phyloP scores from a whole-genome alignment of 345 rosid genomes.

The Viola odorata region DNA sequence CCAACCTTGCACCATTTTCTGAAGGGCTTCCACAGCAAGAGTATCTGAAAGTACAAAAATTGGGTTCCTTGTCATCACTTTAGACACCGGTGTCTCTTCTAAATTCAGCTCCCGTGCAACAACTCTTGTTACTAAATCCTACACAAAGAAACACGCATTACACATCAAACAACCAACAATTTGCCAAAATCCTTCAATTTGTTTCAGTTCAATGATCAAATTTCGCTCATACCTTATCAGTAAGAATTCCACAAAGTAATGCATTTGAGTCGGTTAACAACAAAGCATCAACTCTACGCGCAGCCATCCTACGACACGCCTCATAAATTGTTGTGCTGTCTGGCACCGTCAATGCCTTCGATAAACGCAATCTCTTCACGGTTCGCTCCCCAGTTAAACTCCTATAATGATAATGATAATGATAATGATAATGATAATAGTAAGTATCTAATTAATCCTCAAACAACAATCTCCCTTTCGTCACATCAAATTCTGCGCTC shows the following conservation, averaged over 20 bases:
- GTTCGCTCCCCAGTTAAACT: conserved; percentile 87
- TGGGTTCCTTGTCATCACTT: conserved; percentile 95
- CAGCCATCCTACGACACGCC: conserved; percentile 94
- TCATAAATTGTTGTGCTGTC: conserved; percentile 71
- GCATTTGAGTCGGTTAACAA: conserved; percentile 89
- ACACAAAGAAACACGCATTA: not conserved
- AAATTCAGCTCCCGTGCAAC: conserved; percentile 72
- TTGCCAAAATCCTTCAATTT: not conserved
- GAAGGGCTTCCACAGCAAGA: conserved; percentile 96
- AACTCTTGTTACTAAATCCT: conserved; percentile 93
- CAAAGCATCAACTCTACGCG: conserved; percentile 91
- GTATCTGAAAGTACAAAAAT: conserved; percentile 91
- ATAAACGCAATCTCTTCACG: conserved; percentile 77
- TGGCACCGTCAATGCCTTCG: conserved; percentile 89
- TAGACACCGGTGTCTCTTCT: conserved; percentile 87
- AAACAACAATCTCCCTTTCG: too few relatives aligned
- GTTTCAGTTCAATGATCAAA: not conserved
- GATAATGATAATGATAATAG: not conserved
- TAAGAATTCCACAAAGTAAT: conserved; percentile 95
- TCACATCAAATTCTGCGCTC: too few relatives aligned
- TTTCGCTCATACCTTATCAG: conserved; percentile 63
- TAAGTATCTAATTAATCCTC: too few relatives aligned
- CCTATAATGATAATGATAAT: conserved; percentile 29
- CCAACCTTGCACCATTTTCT: conserved; percentile 98
- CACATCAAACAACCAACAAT: too few relatives aligned